Base-by-base conservation (phyloP, 2,329 filamentous ascomycete genomes). In the Aspergillus sp. region DNA sequence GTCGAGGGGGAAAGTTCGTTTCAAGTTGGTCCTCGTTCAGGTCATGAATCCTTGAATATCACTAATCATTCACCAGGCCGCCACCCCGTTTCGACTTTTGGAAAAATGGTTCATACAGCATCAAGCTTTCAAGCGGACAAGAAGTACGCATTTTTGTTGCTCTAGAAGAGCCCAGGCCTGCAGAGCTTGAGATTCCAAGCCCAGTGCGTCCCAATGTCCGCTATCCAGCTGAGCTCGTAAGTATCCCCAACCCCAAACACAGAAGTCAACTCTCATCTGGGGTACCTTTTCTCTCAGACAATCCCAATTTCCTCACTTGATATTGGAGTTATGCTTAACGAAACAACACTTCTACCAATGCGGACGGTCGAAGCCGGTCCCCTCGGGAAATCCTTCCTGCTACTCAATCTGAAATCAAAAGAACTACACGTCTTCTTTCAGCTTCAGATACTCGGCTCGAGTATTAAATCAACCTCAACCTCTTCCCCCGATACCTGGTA, bases 321-420 rank as follows among this genome's bases (percentile, higher is more conserved):
- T 17, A 89, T 92, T 65, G 90, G 91, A 0, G 78, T 86, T 43
- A 81, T 87, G 75, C 67, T 82, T 1, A 75, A 81, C 1, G 81
- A 84, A 4, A 77, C 75, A 2, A 78, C 79, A 0, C 86, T 92
- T 81, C 84, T 88, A 70, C 74, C 80, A 8, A 85, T 91, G 81
- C 83, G 82, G 55, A 82, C 79, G 1, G 67, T 81, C 6, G 63
- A 66, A 13, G 57, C 72, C 4, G 64, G 60, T 5, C 52, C 43
- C 3, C 43, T 62, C 5, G 65, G 67, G 4, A 50, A 64, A 2
- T 64, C 80, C 3, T 69, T 69, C 15, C 58, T 84, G 49, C 69
- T 72, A 9, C 65, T 84, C 5, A 77, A 84, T 57, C 60, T 84
- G 38, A 72, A 70, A 36, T 73, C 73, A 4, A 79, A 79, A 59